phyloP scores from a whole-genome alignment of 2,329 filamentous ascomycete species.

The Pestalotiopsis sp. region DNA sequence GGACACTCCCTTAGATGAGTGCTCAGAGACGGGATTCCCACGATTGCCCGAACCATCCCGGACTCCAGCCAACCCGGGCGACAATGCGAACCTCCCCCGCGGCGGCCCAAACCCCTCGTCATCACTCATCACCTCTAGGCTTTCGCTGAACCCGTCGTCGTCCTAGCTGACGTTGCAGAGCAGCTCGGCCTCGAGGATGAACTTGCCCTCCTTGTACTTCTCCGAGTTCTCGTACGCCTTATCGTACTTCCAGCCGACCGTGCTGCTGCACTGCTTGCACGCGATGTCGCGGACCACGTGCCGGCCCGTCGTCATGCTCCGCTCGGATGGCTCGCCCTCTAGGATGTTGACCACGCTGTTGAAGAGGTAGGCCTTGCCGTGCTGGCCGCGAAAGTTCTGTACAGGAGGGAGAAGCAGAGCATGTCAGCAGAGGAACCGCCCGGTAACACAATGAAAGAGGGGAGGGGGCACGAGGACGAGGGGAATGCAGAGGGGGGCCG shows the following conservation, averaged over 20 bases:
- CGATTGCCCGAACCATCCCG: too few relatives aligned
- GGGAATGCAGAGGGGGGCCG: not conserved
- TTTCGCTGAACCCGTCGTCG: not conserved
- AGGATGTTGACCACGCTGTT: conserved; percentile 91
- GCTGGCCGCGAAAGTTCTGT: conserved; percentile 96
- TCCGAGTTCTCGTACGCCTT: conserved; percentile 90
- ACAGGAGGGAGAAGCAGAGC: not conserved
- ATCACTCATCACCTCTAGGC: not conserved
- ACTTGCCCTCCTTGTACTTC: conserved; percentile 99
- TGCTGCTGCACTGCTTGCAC: conserved; percentile 88
- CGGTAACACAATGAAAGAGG: not conserved
- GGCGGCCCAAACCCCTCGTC: not conserved
- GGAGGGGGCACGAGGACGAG: not conserved
- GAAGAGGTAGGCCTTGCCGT: conserved; percentile 98
- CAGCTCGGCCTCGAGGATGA: conserved; percentile 90
- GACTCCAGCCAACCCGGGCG: too few relatives aligned
- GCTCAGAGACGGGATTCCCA: too few relatives aligned
- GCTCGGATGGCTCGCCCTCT: conserved; percentile 82
- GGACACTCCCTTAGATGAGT: too few relatives aligned
- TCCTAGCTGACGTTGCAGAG: conserved; percentile 73
- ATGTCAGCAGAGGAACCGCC: not conserved
- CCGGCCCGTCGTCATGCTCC: conserved; percentile 96
- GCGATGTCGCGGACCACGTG: conserved; percentile 93
- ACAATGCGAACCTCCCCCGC: not conserved
- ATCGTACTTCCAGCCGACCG: conserved; percentile 98